phyloP scores from a whole-genome alignment of 1,139 yeast genomes.

The Spathaspora sp. region DNA sequence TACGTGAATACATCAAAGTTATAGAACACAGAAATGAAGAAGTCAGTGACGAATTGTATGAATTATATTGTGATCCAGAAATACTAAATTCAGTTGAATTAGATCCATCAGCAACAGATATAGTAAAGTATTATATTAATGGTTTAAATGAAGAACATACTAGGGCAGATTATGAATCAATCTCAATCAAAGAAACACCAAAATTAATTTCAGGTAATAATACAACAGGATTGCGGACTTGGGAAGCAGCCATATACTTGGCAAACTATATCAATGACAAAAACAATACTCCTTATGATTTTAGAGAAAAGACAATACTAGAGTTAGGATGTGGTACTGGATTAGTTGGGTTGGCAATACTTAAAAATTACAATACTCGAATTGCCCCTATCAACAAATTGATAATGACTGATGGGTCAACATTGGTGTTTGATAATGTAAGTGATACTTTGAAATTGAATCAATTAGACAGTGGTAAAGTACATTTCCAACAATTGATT shows the following conservation, averaged over 20 bases:
- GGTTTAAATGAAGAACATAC: slow-evolving; percentile 16
- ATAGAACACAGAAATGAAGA: slow-evolving; percentile 30
- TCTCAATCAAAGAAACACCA: slow-evolving; percentile 61
- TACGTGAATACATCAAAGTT: slow-evolving; percentile 38
- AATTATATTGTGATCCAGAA: slow-evolving; percentile 38
- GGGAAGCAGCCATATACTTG: slow-evolving; percentile 89
- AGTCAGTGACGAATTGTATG: slow-evolving; percentile 51
- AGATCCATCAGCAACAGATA: slow-evolving; percentile 47
- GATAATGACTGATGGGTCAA: slow-evolving; percentile 77
- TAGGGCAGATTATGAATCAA: slow-evolving; percentile 18
- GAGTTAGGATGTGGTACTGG: slow-evolving; percentile 95
- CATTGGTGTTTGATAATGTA: slow-evolving; percentile 55
- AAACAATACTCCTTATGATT: slow-evolving; percentile 8
- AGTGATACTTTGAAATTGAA: slow-evolving; percentile 49
- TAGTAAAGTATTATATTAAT: slow-evolving; percentile 44
- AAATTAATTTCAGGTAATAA: slow-evolving; percentile 67
- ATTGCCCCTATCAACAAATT: slow-evolving; percentile 26
- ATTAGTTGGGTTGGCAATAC: slow-evolving; percentile 62
- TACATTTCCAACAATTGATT: slow-evolving; percentile 36
- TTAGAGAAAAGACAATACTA: slow-evolving; percentile 34
- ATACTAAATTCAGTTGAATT: slow-evolving; percentile 41
- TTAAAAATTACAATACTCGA: slow-evolving; percentile 22
- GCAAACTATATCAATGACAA: slow-evolving; percentile 42
- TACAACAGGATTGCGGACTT: slow-evolving; percentile 86
- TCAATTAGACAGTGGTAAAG: slow-evolving; percentile 12